These are phyloP conservation scores for Hericium rajendrae DNA, from an alignment of 768 basidiomycete genomes.

Conservation along the genomic window DNA sequence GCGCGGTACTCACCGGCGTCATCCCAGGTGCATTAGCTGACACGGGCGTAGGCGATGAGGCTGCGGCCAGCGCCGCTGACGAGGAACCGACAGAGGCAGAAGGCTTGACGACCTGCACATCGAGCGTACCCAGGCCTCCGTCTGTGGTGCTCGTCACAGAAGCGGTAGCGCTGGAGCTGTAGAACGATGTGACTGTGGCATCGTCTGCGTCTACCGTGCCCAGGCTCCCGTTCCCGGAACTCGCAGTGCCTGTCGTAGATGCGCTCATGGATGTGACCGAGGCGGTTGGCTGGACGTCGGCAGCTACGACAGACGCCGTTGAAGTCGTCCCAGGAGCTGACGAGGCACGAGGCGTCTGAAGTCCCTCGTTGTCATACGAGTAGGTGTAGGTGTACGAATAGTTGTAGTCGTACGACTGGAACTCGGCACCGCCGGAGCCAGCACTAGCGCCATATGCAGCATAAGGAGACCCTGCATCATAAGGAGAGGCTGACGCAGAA, in stretches of 20 bases:
- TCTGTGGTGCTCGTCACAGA: neutral
- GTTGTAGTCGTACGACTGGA: neutral
- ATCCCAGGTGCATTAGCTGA: conserved; percentile 1
- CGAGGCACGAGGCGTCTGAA: too few relatives aligned
- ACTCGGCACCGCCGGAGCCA: neutral
- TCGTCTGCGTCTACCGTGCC: too few relatives aligned
- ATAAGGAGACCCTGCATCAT: too few relatives aligned
- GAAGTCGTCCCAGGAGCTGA: neutral
- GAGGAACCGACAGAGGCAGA: neutral
- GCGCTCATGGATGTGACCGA: neutral
- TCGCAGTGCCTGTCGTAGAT: neutral
- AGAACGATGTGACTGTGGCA: too few relatives aligned
- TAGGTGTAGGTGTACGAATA: neutral
- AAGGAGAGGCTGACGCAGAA: too few relatives aligned
- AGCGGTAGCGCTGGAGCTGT: neutral
- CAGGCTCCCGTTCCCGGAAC: too few relatives aligned
- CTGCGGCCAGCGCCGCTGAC: conserved; percentile 6
- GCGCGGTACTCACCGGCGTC: conserved; percentile 10
- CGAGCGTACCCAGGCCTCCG: neutral
- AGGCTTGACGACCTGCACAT: neutral
- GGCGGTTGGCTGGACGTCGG: neutral
- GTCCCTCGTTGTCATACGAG: neutral
- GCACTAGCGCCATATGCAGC: neutral
- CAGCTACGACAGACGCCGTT: neutral
- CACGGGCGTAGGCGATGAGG: neutral